Evolutionary conservation across 768 basidiomycete genomes (phyloP).

Genomic region (Trametes sanguinea): DNA sequence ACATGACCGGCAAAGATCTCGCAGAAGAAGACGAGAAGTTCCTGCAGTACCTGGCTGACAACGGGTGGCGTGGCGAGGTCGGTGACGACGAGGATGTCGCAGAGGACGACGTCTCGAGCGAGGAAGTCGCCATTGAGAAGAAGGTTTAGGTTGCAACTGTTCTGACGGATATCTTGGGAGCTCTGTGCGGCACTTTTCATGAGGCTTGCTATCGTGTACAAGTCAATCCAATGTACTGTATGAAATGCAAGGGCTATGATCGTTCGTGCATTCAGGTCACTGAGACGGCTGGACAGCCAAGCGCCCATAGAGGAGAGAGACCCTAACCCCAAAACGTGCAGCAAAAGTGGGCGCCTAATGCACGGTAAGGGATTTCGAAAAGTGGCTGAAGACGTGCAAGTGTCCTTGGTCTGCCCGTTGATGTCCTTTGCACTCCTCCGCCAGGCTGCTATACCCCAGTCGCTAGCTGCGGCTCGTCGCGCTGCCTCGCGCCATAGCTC

Average conservation of each 20-base stretch:
- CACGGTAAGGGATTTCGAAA: background rate
- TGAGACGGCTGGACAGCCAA: background rate
- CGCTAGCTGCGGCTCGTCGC: conserved; percentile 13
- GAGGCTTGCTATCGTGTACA: no score
- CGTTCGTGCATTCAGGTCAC: no score
- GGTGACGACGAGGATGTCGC: conserved; percentile 51
- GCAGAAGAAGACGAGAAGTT: conserved; percentile 67
- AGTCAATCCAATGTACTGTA: no score
- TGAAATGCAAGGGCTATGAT: no score
- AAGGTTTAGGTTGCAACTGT: conserved; percentile 7
- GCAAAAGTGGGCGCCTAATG: background rate
- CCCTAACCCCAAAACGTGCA: conserved; percentile 4
- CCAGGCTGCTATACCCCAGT: conserved; percentile 14
- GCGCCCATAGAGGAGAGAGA: background rate
- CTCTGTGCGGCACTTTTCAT: no score
- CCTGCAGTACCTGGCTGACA: conserved; percentile 56
- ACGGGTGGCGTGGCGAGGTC: conserved; percentile 67
- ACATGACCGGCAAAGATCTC: conserved; percentile 67
- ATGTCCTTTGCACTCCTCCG: conserved; percentile 21
- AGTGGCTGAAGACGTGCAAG: conserved; percentile 3
- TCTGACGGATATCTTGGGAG: background rate
- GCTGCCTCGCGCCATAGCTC: conserved; percentile 3
- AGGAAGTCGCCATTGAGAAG: conserved; percentile 20
- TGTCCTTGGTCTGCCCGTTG: conserved; percentile 7
- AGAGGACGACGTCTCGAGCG: conserved; percentile 23